These are phyloP conservation scores for Geotrichum australiense DNA, from an alignment of 1,139 yeast species.

Conservation along the genomic window DNA sequence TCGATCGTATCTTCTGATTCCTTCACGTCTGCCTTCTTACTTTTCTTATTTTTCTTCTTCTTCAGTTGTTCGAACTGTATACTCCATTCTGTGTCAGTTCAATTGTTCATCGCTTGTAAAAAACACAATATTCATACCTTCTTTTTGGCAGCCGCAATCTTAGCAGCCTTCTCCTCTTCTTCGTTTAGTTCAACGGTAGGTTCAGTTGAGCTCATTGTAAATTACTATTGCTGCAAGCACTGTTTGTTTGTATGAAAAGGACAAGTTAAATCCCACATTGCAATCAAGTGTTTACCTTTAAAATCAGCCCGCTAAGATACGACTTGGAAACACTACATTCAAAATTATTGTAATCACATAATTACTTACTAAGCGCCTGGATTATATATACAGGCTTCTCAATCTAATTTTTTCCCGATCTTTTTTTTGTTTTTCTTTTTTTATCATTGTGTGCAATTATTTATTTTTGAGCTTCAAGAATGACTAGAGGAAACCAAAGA, in stretches of 20 bases:
- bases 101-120: background rate
- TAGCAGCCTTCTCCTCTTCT: slow-evolving; percentile 42
- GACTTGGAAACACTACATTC: no score
- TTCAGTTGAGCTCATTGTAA: slow-evolving; percentile 11
- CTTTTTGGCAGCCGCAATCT: slow-evolving; percentile 58
- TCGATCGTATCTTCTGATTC: slow-evolving; percentile 19
- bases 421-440: background rate
- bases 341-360: no score
- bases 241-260: slow-evolving; percentile 2
- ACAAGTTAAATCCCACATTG: background rate
- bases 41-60: slow-evolving; percentile 47
- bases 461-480: slow-evolving; percentile 27
- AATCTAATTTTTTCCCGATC: background rate
- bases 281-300: background rate
- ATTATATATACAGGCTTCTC: no score
- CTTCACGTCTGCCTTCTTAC: slow-evolving; percentile 29
- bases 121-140: slow-evolving; percentile 31
- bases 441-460: background rate
- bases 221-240: slow-evolving; percentile 10
- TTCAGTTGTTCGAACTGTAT: slow-evolving; percentile 50
- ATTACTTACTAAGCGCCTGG: no score
- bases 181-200: background rate
- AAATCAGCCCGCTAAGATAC: no score
- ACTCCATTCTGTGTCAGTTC: background rate
- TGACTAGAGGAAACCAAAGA: slow-evolving; percentile 97